Percentiles rank a stretch among this genome's conserved stretches.
Evolutionary conservation across 2,329 filamentous ascomycete species (phyloP).

Genomic region (Talaromyces sp.): DNA sequence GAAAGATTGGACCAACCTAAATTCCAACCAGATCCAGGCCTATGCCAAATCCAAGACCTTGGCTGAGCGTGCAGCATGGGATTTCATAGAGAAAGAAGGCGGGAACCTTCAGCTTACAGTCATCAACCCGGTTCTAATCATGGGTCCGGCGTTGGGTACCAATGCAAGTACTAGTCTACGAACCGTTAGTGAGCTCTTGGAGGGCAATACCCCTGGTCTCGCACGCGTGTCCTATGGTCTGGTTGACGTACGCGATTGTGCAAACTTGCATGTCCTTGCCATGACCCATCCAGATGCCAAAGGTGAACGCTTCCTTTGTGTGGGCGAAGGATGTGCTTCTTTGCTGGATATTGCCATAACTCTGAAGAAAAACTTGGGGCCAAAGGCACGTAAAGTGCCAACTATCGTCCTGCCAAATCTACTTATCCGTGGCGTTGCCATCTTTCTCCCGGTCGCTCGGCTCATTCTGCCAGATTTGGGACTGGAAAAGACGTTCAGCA

Average conservation of each 20-base stretch:
- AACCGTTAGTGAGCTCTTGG: slow-evolving; percentile 29
- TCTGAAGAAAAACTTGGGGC: slow-evolving; percentile 7
- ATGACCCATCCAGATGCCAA: slow-evolving; percentile 12
- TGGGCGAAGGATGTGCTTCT: slow-evolving; percentile 9
- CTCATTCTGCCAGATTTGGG: slow-evolving; percentile 9
- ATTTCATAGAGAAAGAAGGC: slow-evolving; percentile 33
- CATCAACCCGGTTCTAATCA: slow-evolving; percentile 32
- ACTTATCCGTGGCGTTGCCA: not conserved
- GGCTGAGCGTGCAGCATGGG: slow-evolving; percentile 37
- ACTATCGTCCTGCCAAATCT: slow-evolving; percentile 1
- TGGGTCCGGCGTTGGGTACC: slow-evolving; percentile 32
- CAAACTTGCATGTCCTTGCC: slow-evolving; percentile 9
- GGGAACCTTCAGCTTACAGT: slow-evolving; percentile 29
- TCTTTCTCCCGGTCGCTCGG: slow-evolving; percentile 13
- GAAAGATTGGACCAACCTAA: slow-evolving; percentile 31
- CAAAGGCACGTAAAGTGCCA: slow-evolving; percentile 12
- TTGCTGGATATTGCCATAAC: slow-evolving; percentile 11
- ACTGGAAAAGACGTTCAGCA: not conserved
- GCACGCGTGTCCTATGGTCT: slow-evolving; percentile 24
- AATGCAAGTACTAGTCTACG: slow-evolving; percentile 27
- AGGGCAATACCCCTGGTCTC: slow-evolving; percentile 31
- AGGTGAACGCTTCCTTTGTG: slow-evolving; percentile 12
- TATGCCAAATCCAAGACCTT: slow-evolving; percentile 38
- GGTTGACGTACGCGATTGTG: slow-evolving; percentile 15
- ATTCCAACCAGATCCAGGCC: slow-evolving; percentile 22